These are phyloP conservation scores for Biancaea sappan DNA, from an alignment of 306 rosid genomes.

Conservation along the genomic window DNA sequence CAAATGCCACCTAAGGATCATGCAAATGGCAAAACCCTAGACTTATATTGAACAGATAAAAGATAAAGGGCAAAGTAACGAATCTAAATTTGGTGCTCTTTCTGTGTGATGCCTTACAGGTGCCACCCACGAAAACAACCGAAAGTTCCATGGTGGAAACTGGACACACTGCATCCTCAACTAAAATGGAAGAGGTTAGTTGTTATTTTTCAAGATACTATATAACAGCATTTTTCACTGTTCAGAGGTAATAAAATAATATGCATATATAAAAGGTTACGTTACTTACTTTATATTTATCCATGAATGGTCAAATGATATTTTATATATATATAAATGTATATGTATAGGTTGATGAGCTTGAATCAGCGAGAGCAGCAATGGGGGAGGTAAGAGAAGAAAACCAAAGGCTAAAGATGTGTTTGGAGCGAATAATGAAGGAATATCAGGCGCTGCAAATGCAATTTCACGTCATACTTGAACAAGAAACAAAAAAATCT, in stretches of 20 bases:
- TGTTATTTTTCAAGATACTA: background rate
- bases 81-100: constrained; percentile 6
- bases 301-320: background rate
- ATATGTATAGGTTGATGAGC: constrained; percentile 59
- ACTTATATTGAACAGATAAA: background rate
- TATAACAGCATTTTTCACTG: background rate
- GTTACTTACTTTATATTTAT: background rate
- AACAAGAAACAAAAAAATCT: constrained; percentile 45
- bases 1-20: too few species aligned
- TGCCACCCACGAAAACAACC: constrained; percentile 21
- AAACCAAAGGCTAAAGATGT: constrained; percentile 69
- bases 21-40: constrained; percentile 9
- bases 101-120: constrained; percentile 36
- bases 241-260: background rate
- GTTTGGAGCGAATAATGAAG: constrained; percentile 56
- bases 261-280: background rate
- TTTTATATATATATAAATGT: too few species aligned
- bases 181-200: constrained; percentile 56
- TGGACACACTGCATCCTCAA: constrained; percentile 42
- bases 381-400: constrained; percentile 78
- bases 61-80: background rate
- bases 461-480: constrained; percentile 50
- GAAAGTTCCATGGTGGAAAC: constrained; percentile 49
- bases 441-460: constrained; percentile 70
- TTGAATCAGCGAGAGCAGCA: constrained; percentile 64